Base-by-base conservation (phyloP, 257 asterid species). In the Solanum boliviense region DNA sequence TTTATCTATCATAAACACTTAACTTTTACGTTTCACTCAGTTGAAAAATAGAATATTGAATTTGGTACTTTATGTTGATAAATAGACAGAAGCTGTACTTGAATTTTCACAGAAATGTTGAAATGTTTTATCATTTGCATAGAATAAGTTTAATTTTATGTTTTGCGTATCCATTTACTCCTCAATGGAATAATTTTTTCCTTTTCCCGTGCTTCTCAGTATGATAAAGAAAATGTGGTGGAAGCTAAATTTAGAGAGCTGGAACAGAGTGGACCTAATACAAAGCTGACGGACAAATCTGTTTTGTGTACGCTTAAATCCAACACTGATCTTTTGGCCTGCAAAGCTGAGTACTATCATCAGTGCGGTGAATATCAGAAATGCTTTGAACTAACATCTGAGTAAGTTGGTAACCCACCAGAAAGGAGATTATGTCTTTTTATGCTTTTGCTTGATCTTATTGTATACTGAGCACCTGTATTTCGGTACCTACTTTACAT, bases 271-370 rank as follows among this genome's bases (percentile, higher is more conserved):
- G 94, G 87, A 41, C 89, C 94, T 56, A 71, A 83, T 89, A 75
- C 91, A 62, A 92, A 91, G 71, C 29, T 92, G 34, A 90, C 94
- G 10, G 98, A 91, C 85, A 95, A 93, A 90, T 94, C 98, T 88
- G 89, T 94, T 86, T 60, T 88, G 67, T 92, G 94, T 90, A 90
- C 98, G 39, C 88, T 96, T 89, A 95, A 93, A 92, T 90, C 92
- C 90, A 97, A 97, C 92, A 95, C 98, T 38, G 99, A 97, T 91
- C 99, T 97, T 89, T 94, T 97, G 90, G 98, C 99, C 89, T 95
- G 99, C 95, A 97, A 94, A 95, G 99, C 99, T 81, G 99, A 97
- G 93, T 96, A 93, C 92, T 94, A 93, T 88, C 99, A 97, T 92
- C 99, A 97, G 90, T 94, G 98, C 87, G 96, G 99, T 44, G 99